A percentile compares a stretch with the other conserved stretches of the same genome.
These are phyloP conservation scores for Rhazya stricta DNA, from an alignment of 257 asterid genomes.

Conservation along the genomic window DNA sequence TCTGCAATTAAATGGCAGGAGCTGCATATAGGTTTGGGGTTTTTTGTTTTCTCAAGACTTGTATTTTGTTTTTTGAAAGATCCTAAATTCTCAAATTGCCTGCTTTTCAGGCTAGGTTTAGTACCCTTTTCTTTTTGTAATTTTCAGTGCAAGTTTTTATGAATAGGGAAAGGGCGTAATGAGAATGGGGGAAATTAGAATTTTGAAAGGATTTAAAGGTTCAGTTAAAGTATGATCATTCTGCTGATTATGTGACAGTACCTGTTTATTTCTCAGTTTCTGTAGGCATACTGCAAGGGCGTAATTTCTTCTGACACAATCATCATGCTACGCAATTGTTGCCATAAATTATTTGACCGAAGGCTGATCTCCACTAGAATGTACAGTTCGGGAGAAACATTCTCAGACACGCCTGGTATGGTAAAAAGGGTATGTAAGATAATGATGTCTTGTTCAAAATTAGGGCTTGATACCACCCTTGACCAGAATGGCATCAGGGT, in stretches of 20 bases:
- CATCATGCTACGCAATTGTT: conserved; percentile 26
- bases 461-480: conserved; percentile 59
- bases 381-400: conserved; percentile 46
- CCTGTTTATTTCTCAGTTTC: neutral
- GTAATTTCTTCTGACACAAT: conserved; percentile 18
- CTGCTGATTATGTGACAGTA: neutral
- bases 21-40: neutral
- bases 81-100: neutral
- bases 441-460: conserved; percentile 60
- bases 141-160: neutral
- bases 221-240: neutral
- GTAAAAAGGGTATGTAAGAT: conserved; percentile 54
- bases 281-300: neutral
- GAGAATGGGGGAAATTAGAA: neutral
- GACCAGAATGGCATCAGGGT: conserved; percentile 77
- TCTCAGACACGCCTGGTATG: conserved; percentile 36
- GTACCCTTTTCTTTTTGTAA: neutral
- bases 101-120: neutral
- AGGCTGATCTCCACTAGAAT: conserved; percentile 24
- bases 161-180: neutral
- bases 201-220: neutral
- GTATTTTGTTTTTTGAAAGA: neutral
- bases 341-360: conserved; percentile 19
- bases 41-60: neutral
- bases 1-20: neutral